Percentiles rank a stretch among this genome's conserved stretches.
These are phyloP conservation scores for Phialocephala subalpina DNA, from an alignment of 2,329 filamentous ascomycete species.

Conservation along the genomic window DNA sequence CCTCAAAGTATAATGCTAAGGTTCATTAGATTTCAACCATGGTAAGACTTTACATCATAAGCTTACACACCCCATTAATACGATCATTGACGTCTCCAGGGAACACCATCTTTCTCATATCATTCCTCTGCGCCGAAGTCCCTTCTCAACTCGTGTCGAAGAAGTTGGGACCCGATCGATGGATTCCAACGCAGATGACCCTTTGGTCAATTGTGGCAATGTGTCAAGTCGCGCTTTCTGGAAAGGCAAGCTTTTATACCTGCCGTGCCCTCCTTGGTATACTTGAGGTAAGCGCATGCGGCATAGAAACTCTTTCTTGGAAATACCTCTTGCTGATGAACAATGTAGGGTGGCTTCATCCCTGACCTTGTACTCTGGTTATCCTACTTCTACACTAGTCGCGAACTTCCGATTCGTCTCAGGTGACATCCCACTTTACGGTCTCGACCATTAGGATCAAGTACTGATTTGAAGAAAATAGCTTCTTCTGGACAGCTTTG, in stretches of 20 bases:
- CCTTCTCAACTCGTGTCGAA: slow-evolving; percentile 69
- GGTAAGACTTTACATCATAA: slow-evolving; percentile 44
- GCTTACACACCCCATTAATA: not conserved
- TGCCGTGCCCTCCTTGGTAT: slow-evolving; percentile 46
- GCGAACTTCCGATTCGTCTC: slow-evolving; percentile 35
- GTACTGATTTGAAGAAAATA: slow-evolving; percentile 47
- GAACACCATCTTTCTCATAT: slow-evolving; percentile 60
- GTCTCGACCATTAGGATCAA: not conserved
- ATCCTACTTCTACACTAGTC: slow-evolving; percentile 78
- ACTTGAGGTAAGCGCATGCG: slow-evolving; percentile 17
- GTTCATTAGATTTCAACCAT: slow-evolving; percentile 5
- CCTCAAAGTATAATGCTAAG: not conserved
- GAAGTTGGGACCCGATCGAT: slow-evolving; percentile 57
- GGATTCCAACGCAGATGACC: slow-evolving; percentile 60
- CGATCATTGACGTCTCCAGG: slow-evolving; percentile 41
- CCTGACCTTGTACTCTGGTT: slow-evolving; percentile 72
- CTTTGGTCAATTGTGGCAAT: slow-evolving; percentile 57
- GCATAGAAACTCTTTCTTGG: not conserved
- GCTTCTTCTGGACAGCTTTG: slow-evolving; percentile 76
- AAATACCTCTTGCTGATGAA: not conserved
- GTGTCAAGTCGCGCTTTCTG: slow-evolving; percentile 52
- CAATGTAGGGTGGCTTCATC: slow-evolving; percentile 63
- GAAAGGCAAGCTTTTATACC: slow-evolving; percentile 51
- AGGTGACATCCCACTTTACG: slow-evolving; percentile 3
- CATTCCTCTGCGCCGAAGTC: slow-evolving; percentile 64